These are phyloP conservation scores for Serendipita indica DNA, from an alignment of 768 basidiomycete species.

Conservation along the genomic window DNA sequence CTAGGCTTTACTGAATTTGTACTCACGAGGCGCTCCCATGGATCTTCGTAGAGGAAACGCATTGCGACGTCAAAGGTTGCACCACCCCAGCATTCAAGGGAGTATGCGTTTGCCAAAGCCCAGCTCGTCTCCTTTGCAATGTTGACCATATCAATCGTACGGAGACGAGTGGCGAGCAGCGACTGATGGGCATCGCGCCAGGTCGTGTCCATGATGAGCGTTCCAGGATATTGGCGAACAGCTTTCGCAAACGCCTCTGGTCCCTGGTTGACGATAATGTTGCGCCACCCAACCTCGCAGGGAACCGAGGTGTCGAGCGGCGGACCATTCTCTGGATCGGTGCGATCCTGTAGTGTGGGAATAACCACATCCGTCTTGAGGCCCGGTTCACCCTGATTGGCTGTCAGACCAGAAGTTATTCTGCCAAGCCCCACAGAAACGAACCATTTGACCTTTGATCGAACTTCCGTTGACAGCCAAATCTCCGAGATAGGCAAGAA, in stretches of 20 bases:
- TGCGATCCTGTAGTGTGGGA: conserved; percentile 63
- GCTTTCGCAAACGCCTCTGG: conserved; percentile 98
- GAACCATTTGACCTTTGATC: conserved; percentile 80
- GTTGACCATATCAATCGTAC: conserved; percentile 94
- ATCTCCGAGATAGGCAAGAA: conserved; percentile 93
- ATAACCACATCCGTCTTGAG: conserved; percentile 76
- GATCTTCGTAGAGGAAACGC: conserved; percentile 99
- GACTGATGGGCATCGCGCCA: conserved; percentile 99
- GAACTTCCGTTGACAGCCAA: conserved; percentile 95
- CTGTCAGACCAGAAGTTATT: background rate
- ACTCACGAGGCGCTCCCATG: conserved; percentile 89
- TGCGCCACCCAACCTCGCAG: conserved; percentile 87
- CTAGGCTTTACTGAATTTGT: background rate
- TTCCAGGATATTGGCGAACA: conserved; percentile 88
- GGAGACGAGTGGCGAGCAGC: conserved; percentile 85
- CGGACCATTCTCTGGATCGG: conserved; percentile 51
- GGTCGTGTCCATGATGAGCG: conserved; percentile 94
- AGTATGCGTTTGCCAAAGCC: conserved; percentile 89
- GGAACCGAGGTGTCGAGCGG: conserved; percentile 68
- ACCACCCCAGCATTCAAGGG: conserved; percentile 97
- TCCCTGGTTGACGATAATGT: conserved; percentile 95
- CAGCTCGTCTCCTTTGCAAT: conserved; percentile 96
- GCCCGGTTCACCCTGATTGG: conserved; percentile 69
- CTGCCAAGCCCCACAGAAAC: conserved; percentile 13
- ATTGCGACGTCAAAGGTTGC: conserved; percentile 98